Evolutionary conservation across 768 basidiomycete genomes (phyloP), one percentile per base, ranked within the genome.

Genomic region (Boletus reticulatus): DNA sequence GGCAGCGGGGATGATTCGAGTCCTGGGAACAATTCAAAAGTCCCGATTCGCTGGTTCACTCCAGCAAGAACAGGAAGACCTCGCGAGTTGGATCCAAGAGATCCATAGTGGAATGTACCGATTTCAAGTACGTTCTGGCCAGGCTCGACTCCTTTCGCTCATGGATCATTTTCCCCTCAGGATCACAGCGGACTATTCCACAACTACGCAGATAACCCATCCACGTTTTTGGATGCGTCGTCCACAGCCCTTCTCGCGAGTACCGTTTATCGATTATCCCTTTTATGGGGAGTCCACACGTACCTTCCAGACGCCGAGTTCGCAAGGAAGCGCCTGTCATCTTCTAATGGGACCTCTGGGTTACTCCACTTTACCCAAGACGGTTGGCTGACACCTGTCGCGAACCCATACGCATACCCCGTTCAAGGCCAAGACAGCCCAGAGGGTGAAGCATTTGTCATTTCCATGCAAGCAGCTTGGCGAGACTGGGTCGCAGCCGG

Each of bases 1-100:
- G 0, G 90, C 91, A 0, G 88, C 84, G 17, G 93, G 94, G 1
- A 93, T 93, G 80, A 75, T 91, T 11, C 85, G 93, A 7, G 93
- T 94, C 4, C 75, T 89, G 1, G 84, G 81, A 3, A 93, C 90
- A 2, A 85, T 93, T 54, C 75, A 81, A 59, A 73, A 81, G 32
- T 89, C 89, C 0, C 72, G 78, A 47, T 90, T 76, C 57, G 73
- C 79, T 2, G 73, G 73, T 31, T 65, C 70, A 8, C 69, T 91
- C 55, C 65, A 75, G 48, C 71, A 64, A 16, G 74, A 91, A 66
- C 81, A 84, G 59, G 72, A 68, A 0, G 83, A 90, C 53, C 76
- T 94, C 9, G 73, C 73, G 1, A 69, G 67, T 17, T 93, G 92
- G 91, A 75, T 84, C 6, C 68, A 72, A 19, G 89, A 92, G 67